Base-by-base conservation (phyloP, 2,329 filamentous ascomycete genomes). In the Botrytis galanthina region DNA sequence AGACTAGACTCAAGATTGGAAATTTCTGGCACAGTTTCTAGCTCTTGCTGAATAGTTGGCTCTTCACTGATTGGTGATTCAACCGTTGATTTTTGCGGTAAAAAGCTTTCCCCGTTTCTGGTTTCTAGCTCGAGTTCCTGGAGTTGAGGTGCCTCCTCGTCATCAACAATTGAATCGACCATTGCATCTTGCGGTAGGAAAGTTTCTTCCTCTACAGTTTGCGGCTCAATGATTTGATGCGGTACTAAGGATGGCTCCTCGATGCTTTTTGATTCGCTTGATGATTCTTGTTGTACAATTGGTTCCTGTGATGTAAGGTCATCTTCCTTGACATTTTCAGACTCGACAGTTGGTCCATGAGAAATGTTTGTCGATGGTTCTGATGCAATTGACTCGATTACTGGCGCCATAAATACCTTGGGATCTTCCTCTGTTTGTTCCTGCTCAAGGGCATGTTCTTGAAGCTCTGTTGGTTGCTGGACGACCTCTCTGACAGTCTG, bases 1-100 rank as follows among this genome's bases (percentile, higher is more conserved):
- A 69, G 48, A 69, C n/a, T 42, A 9, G 22, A 7, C 57, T 12
- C 10, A 6, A n/a, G 18, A 57, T 32, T 37, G 66, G 48, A 69
- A 10, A 18, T 20, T 42, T 57, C 32, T 42, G 48, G 20, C 29
- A 39, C 37, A 39, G n/a, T 32, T 32, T 57, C n/a, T 57, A 32
- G 35, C 37, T 69, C 66, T 32, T 69, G 66, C 29, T 57, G 66
- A 12, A n/a, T 42, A 42, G 5, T 57, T 57, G 32, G 35, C 66
- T 29, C 26, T 57, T 32, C 35, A 32, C 39, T 42, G 46, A 68
- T 68, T 42, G 9, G 26, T 32, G 20, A 35, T 46, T 51, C 44
- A 26, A 37, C 26, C 18, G 44, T 48, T 51, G 66, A 57, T 54
- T 57, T 35, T 57, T 69, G 66, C 35, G 66, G 66, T 32, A 69